These are phyloP conservation scores for Russula brevipes DNA, from an alignment of 768 basidiomycete genomes.

Conservation along the genomic window DNA sequence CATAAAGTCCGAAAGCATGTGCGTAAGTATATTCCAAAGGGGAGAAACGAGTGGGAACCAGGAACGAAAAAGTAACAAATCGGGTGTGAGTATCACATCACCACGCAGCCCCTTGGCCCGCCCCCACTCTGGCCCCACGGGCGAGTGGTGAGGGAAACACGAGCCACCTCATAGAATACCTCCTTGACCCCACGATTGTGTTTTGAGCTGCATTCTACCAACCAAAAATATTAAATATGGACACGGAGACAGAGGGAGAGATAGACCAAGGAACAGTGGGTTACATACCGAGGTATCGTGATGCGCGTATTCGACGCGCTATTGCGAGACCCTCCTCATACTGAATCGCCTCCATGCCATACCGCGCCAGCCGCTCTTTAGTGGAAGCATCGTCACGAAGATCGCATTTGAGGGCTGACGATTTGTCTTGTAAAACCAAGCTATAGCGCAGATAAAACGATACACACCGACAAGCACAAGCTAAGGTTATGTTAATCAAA, in stretches of 20 bases:
- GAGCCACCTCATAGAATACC: slow-evolving; percentile 88
- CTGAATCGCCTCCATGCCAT: slow-evolving; percentile 67
- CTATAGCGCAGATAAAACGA: slow-evolving; percentile 9
- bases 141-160: slow-evolving; percentile 72
- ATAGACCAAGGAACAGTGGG: not conserved
- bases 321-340: slow-evolving; percentile 91
- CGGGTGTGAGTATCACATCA: slow-evolving; percentile 44
- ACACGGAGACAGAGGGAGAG: not conserved
- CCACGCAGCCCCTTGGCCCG: slow-evolving; percentile 42
- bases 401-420: slow-evolving; percentile 88
- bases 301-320: slow-evolving; percentile 86
- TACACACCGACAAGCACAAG: slow-evolving; percentile 83
- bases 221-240: not conserved
- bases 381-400: slow-evolving; percentile 77
- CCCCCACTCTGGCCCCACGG: slow-evolving; percentile 53
- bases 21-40: slow-evolving; percentile 17
- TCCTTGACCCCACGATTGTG: slow-evolving; percentile 93
- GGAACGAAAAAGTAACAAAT: not conserved
- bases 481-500: slow-evolving; percentile 35
- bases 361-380: slow-evolving; percentile 65
- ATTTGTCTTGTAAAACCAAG: slow-evolving; percentile 8
- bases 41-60: slow-evolving; percentile 2
- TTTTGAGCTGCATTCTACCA: slow-evolving; percentile 91
- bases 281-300: slow-evolving; percentile 79
- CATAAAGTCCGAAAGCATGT: slow-evolving; percentile 8